Conservation (phyloP, 192 early-diverging fungal genomes). For the Coemansia sp. region DNA sequence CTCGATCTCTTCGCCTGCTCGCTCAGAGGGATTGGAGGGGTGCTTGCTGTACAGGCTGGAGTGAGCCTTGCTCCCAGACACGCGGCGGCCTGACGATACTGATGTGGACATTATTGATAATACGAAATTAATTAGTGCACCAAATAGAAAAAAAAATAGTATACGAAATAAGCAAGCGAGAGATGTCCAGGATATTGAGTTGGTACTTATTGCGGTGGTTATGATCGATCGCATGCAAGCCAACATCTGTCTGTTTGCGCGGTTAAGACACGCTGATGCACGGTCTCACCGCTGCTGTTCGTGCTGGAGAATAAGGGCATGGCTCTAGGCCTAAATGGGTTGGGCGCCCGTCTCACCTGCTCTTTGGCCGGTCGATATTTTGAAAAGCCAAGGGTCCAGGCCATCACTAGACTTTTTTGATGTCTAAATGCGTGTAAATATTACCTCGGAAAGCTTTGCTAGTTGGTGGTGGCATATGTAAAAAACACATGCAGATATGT, state of each 20-base stretch:
- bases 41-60: conserved; percentile 19
- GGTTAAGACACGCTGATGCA: background rate
- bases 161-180: background rate
- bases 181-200: background rate
- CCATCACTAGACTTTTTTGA: too few species aligned
- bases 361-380: too few species aligned
- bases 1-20: conserved; percentile 49
- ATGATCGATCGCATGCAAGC: background rate
- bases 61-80: conserved; percentile 8
- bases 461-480: too few species aligned
- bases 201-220: background rate
- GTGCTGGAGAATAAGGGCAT: background rate
- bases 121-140: background rate
- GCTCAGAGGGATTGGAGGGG: conserved; percentile 18
- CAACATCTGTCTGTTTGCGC: background rate
- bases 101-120: conserved; percentile 14
- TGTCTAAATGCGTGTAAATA: too few species aligned
- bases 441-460: too few species aligned
- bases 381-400: too few species aligned
- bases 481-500: too few species aligned
- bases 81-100: background rate
- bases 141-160: background rate
- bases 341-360: background rate
- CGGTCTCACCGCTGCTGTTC: background rate
- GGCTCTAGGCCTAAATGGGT: background rate